phyloP scores from a whole-genome alignment of 1,284 basidiomycete genomes.

The Rhodotorula sp. region DNA sequence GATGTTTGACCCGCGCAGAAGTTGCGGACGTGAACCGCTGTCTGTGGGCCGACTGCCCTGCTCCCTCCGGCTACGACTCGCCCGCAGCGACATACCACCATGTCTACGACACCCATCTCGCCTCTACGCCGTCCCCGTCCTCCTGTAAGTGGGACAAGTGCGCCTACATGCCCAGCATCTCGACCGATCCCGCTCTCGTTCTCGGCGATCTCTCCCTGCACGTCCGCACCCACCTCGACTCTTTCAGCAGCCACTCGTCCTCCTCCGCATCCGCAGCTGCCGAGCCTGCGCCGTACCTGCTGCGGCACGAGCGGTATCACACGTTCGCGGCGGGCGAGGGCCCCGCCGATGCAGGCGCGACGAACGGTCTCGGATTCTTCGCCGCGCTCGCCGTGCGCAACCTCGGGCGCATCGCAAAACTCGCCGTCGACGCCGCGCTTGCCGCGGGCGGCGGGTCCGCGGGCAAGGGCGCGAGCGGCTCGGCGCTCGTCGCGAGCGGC shows the following conservation, averaged over 20 bases:
- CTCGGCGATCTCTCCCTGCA: constrained; percentile 34
- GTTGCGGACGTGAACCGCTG: constrained; percentile 6
- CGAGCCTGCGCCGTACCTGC: constrained; percentile 13
- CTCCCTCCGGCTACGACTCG: not conserved
- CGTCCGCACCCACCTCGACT: constrained; percentile 38
- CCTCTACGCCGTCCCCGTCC: not conserved
- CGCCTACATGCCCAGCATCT: constrained; percentile 7
- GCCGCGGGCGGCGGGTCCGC: not conserved
- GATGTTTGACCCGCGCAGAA: constrained; percentile 11
- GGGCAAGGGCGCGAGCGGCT: constrained; percentile 3
- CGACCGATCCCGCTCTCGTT: constrained; percentile 6
- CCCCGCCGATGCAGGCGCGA: constrained; percentile 10
- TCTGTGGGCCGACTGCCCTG: constrained; percentile 23
- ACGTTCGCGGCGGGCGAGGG: constrained; percentile 17
- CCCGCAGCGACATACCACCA: constrained; percentile 15
- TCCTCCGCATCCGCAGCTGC: not conserved
- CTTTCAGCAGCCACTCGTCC: constrained; percentile 15
- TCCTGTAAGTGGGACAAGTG: constrained; percentile 31
- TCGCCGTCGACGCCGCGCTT: constrained; percentile 26
- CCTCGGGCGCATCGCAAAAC: constrained; percentile 30
- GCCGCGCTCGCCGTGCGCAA: constrained; percentile 41
- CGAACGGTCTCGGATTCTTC: constrained; percentile 23
- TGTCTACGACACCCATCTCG: constrained; percentile 31
- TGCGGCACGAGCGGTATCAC: constrained; percentile 32
- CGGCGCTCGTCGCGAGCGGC: constrained; percentile 23